Base-by-base conservation (phyloP, 768 basidiomycete species). In the Artomyces pyxidatus region DNA sequence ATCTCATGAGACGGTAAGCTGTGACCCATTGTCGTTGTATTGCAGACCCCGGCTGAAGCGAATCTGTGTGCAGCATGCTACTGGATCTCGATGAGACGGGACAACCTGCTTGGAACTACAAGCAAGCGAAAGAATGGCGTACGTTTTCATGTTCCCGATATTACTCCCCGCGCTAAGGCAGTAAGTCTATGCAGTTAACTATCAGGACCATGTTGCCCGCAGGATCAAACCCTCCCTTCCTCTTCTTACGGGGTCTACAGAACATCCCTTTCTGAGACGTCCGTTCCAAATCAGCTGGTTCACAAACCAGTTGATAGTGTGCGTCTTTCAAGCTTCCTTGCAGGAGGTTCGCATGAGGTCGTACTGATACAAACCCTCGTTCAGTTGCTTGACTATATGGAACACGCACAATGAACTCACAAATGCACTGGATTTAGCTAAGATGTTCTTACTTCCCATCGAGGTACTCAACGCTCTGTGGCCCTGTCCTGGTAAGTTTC, bases 71-170 rank as follows among this genome's bases (percentile, higher is more conserved):
- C 48, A 60, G 59, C 49, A 76, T 77, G 47, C 60, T 83, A 53
- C 78, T 80, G 56, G 76, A 77, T 22, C 66, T 76, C 37, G 73
- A 74, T 42, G 68, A 63, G 39, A 69, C 70, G 23, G 60, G 66
- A 37, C 61, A 70, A 21, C 80, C 78, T 21, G 69, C 78, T 28
- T 83, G 85, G 69, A 85, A 77, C 50, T 78, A 79, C 6, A 77
- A 78, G 57, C 83, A 87, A 50, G 80, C 82, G 0, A 79, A 84
- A 55, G 83, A 88, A 58, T 89, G 87, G 87, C 69, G 87, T 89
- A 65, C 63, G 85, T 80, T 6, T n/a, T 14, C 30, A 14, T 21
- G 16, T 27, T 32, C 46, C 35, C 19, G 26, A 37, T 19, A 27
- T 41, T 40, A 10, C 37, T n/a, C 25, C 26, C 12, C 47, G n/a